Evolutionary conservation across 192 early-diverging fungal genomes (phyloP), one percentile per base, ranked within the genome.

Genomic region (Radiomyces spectabilis): DNA sequence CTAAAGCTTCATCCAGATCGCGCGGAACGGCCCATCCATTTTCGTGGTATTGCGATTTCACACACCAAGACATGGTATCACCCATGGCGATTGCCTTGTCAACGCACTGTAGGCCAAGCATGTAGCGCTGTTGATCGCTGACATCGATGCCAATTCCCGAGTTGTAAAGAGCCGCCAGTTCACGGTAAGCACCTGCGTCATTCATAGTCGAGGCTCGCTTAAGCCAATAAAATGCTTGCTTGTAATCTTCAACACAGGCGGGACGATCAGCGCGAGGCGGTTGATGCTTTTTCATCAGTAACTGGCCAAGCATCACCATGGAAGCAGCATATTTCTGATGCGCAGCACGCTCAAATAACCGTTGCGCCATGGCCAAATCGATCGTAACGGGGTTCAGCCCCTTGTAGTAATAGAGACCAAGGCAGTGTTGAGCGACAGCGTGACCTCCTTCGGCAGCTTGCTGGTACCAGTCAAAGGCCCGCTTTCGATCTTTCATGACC

Each of bases 391-490:
- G 44, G 1, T 30, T 51, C 5, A 57, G 35, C 2, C 74, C 71
- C 18, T 67, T 52, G 25, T 32, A 39, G 30, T 70, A 69, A 45
- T 60, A 57, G 3, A 49, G 9, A 22, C 74, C 74, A 19, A 70
- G 8, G n/a, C 51, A 62, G 38, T 55, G 53, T 47, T 63, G 67
- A 16, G 62, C 74, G 0, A 37, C 45, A 13, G 33, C 30, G 26
- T 58, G 46, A 12, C 64, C 67, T 21, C 47, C 43, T 3, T 63
- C 48, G 1, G 63, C 63, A 40, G 71, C 60, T 26, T 56, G 51
- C 2, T 27, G 35, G 43, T 70, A 72, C 70, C 61, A 76, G 19
- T 54, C 41, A 39, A 68, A 63, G 15, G 74, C 74, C 12, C 38
- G 47, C 15, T 21, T 22, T 16, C 47, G 56, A 39, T 67, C 58